Base-by-base conservation (phyloP, 441 rosid species). In the Biscutella laevigata region DNA sequence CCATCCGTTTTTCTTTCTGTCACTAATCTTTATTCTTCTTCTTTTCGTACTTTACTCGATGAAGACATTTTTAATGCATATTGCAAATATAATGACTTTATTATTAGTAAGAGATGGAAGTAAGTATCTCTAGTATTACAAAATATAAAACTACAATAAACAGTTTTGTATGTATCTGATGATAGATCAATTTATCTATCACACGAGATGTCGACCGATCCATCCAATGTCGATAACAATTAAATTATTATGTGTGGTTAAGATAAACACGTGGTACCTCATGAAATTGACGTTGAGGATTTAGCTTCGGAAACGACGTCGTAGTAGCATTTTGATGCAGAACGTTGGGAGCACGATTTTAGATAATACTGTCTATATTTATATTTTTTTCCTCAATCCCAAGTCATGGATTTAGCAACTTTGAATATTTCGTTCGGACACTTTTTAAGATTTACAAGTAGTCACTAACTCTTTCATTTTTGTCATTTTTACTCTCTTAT, bases 291-390 rank as follows among this genome's bases (percentile, higher is more conserved):
- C 57, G 62, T 57, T 55, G 29, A 30, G 3, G 62, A 63, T 63
- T 49, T 34, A 45, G 33, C 40, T 12, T 47, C 1, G 19, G 9
- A 30, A 55, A 55, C 51, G 56, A 4, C 50, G 52, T 48, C 69
- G n/a, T n/a, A n/a, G 69, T 47, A 0, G 25, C 40, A 1, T 5
- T 20, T 42, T 8, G 55, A 58, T 58, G 42, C 53, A 58, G 46
- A 43, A 58, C 70, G 70, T 65, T 29, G 42, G 46, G 48, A 27
- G 64, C 70, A 65, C 70, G 53, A 57, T 43, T 41, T 50, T 47
- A 59, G n/a, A n/a, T n/a, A n/a, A n/a, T n/a, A n/a, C n/a, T n/a
- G n/a, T n/a, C n/a, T n/a, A 57, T 56, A 29, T 63, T 2, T 16
- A 1, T 28, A 2, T 54, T 20, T 13, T 26, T 40, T 30, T 53